Evolutionary conservation across 108 stramenopile genomes (phyloP).

Genomic region (Conticribra guillardii): DNA sequence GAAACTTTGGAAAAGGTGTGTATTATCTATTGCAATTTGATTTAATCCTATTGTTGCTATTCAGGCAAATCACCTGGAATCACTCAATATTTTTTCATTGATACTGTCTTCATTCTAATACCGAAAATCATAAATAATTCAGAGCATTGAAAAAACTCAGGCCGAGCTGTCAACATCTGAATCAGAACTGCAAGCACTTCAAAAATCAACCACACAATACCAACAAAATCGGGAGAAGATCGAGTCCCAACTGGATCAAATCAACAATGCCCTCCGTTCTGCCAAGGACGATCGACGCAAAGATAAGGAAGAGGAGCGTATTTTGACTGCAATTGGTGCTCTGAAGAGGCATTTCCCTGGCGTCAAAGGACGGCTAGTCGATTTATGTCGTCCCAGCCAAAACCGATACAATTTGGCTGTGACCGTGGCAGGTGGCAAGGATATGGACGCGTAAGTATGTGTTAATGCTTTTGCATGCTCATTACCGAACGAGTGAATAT

Average conservation of each 20-base stretch:
- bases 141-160: slow-evolving; percentile 74
- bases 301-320: slow-evolving; percentile 85
- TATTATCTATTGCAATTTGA: not conserved
- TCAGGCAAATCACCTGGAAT: not conserved
- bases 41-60: not conserved
- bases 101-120: too few species aligned
- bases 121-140: too few species aligned
- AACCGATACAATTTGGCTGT: slow-evolving; percentile 92
- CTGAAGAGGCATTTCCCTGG: slow-evolving; percentile 92
- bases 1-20: slow-evolving; percentile 69
- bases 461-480: not conserved
- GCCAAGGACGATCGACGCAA: slow-evolving; percentile 83
- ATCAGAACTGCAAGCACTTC: slow-evolving; percentile 58
- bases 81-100: not conserved
- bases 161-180: slow-evolving; percentile 63
- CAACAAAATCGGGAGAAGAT: slow-evolving; percentile 73
- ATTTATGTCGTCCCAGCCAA: slow-evolving; percentile 95
- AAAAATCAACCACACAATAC: slow-evolving; percentile 55
- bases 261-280: slow-evolving; percentile 80
- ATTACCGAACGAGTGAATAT: not conserved
- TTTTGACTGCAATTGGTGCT: slow-evolving; percentile 73
- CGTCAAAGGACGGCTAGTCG: slow-evolving; percentile 93
- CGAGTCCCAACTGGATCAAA: slow-evolving; percentile 83
- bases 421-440: slow-evolving; percentile 95
- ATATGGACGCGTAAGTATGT: slow-evolving; percentile 80